phyloP scores from a whole-genome alignment of 176 grass and related monocot genomes.

The Eleusine indica region DNA sequence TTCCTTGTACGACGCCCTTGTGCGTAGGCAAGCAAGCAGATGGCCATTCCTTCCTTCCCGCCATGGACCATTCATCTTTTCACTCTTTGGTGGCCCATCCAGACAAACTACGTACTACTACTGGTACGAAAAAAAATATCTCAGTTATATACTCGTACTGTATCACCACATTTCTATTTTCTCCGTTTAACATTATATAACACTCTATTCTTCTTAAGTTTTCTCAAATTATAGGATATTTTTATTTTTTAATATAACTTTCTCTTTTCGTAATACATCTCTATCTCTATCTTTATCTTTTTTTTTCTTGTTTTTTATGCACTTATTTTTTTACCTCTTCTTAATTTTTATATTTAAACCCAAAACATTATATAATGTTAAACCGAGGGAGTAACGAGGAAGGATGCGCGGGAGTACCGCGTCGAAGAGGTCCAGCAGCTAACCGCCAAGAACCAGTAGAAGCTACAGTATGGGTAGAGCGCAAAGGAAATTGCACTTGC shows the following conservation, averaged over 20 bases:
- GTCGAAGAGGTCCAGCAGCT: neutral
- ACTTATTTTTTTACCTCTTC: no score
- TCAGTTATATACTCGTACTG: no score
- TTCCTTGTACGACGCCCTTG: slow-evolving; percentile 2
- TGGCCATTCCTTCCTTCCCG: slow-evolving; percentile 1
- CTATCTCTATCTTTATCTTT: neutral
- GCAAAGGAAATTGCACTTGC: neutral
- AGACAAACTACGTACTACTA: neutral
- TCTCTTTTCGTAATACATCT: neutral
- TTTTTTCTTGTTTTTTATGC: no score
- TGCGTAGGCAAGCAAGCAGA: neutral
- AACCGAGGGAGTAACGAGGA: neutral
- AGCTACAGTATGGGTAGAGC: slow-evolving; percentile 7
- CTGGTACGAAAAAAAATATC: neutral
- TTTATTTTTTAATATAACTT: no score
- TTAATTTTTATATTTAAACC: no score
- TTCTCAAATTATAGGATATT: no score
- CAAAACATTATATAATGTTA: no score
- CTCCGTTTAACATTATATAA: no score
- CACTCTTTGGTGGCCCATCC: slow-evolving; percentile 1
- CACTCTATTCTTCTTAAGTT: no score
- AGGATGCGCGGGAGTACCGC: neutral
- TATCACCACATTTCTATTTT: neutral
- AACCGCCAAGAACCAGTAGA: neutral
- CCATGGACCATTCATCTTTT: neutral